These are phyloP conservation scores for Cucurbita maxima DNA, from an alignment of 306 rosid genomes.

Conservation along the genomic window DNA sequence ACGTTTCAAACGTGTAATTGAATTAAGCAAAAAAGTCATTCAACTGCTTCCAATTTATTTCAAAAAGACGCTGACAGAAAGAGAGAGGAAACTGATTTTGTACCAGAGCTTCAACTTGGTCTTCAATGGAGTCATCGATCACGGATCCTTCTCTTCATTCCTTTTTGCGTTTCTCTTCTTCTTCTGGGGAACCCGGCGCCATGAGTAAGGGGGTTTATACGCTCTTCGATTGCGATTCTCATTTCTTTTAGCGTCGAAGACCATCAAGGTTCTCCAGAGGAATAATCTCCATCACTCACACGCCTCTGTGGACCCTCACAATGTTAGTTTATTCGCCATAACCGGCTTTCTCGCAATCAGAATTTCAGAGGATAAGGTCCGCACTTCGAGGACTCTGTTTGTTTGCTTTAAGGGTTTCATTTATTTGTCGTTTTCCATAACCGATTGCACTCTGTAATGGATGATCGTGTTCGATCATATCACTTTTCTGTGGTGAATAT, in stretches of 20 bases:
- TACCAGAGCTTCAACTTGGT: background rate
- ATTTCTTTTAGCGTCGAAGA: slow-evolving; percentile 4
- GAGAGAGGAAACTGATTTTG: background rate
- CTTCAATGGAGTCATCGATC: background rate
- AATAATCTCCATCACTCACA: slow-evolving; percentile 3
- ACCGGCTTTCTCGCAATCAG: background rate
- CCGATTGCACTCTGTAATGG: background rate
- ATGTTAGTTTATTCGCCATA: slow-evolving; percentile 17
- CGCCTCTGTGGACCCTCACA: slow-evolving; percentile 14
- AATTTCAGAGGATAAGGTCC: slow-evolving; percentile 23
- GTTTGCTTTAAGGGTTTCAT: background rate
- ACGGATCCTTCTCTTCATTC: slow-evolving; percentile 18
- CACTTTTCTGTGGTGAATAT: background rate
- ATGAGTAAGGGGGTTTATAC: background rate
- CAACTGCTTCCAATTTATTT: background rate
- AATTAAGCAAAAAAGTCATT: background rate
- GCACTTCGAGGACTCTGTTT: slow-evolving; percentile 19
- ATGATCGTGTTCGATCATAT: background rate
- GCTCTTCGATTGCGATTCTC: slow-evolving; percentile 6
- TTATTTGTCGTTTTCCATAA: slow-evolving; percentile 9
- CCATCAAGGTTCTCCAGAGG: slow-evolving; percentile 16
- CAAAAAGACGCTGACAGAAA: background rate
- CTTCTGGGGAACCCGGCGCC: background rate
- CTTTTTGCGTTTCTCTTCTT: slow-evolving; percentile 1
- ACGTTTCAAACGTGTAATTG: too few species aligned